Conservation (phyloP, 345 rosid species). For the Pistacia atlantica region DNA sequence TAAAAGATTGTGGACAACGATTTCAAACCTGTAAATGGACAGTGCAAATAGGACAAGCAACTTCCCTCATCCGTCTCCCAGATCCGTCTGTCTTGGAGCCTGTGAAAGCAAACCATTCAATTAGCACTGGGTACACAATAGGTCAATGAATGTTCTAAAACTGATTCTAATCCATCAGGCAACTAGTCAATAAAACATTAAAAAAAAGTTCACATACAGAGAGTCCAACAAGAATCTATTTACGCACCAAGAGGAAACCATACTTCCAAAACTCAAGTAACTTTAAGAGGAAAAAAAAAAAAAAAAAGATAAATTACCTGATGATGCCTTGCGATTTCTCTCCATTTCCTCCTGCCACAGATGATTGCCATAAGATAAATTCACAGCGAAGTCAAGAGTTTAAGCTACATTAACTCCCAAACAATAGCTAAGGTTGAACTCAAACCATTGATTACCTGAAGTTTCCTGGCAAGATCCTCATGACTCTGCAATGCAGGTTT, state of each 20-base stretch:
- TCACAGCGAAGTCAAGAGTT: neutral
- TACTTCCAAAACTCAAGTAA: neutral
- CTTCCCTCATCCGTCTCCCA: conserved; percentile 93
- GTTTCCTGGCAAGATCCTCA: conserved; percentile 95
- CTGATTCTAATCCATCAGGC: neutral
- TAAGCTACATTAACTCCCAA: neutral
- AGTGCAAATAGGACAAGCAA: conserved; percentile 97
- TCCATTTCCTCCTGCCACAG: conserved; percentile 96
- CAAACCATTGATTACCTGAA: conserved; percentile 55
- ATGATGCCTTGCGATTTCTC: conserved; percentile 69
- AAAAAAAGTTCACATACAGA: neutral
- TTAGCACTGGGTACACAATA: neutral
- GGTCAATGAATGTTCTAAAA: neutral
- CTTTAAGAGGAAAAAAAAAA: too few relatives aligned
- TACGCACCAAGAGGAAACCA: neutral
- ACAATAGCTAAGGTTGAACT: neutral
- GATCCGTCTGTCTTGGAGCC: conserved; percentile 70
- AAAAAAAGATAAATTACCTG: conserved; percentile 42
- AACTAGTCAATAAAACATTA: neutral
- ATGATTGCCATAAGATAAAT: conserved; percentile 20
- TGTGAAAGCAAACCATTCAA: conserved; percentile 25
- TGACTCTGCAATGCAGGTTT: conserved; percentile 78
- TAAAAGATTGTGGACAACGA: neutral
- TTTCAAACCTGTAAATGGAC: conserved; percentile 88
- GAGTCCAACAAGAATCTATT: neutral